Base-by-base conservation (phyloP, 2,329 filamentous ascomycete species). In the Rhexocercosporidium sp. region DNA sequence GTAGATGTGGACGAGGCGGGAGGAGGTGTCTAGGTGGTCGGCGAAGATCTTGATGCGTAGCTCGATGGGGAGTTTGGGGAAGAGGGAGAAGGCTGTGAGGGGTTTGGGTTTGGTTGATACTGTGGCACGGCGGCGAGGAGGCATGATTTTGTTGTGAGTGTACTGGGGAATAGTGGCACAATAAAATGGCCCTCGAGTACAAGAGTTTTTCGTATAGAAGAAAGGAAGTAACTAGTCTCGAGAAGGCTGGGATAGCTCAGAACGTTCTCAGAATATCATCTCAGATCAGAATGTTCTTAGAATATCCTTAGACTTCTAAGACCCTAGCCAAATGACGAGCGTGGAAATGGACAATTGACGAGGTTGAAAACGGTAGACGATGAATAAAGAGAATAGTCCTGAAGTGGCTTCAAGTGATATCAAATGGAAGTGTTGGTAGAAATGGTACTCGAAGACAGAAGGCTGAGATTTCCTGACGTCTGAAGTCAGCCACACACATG, bases 11-110 rank as follows among this genome's bases (percentile, higher is more conserved):
- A 69, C 59, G 20, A 66, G 54, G 16, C 25, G 22, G 31, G 56
- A 37, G 27, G 27, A 27, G 41, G 56, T 59, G 51, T 57, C 59
- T 8, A 57, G 34, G 25, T 57, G 18, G 53, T 57, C 31, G 5
- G 18, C 47, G 37, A 51, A 65, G 14, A 66, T 62, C 31, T 61
- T 46, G n/a, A 66, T n/a, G 5, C 59, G 57, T 25, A 66, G 25
- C 31, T 66, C 59, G 47, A 51, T 27, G 3, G 63, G 63, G 22
- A 65, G 63, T 22, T 61, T 65, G 20, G 56, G 20, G 39, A 66
- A 66, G 31, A 65, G 44, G 11, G 49, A n/a, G 49, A 60, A 61
- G 20, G 49, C 8, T 41, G 31, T 46, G 22, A 27, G 20, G 18
- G 54, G 56, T 14, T 34, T 54, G 16, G 56, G n/a, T 18, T 56